Base-by-base conservation (phyloP, 176 grass and related monocot genomes). In the Triticum turgidum region DNA sequence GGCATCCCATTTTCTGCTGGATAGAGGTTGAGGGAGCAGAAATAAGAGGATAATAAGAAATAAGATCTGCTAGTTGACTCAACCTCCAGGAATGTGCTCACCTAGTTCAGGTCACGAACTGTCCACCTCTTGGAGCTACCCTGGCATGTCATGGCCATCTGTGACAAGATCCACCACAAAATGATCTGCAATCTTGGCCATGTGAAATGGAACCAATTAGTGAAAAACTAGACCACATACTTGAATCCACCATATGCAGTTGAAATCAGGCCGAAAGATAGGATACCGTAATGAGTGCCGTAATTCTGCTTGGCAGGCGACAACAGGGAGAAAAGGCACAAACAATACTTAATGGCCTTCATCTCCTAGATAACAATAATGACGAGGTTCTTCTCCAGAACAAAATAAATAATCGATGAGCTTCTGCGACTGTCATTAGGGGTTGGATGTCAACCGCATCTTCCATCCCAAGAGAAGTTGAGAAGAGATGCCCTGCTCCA, bases 151-250 rank as follows among this genome's bases (percentile, higher is more conserved):
- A 32, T 20, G 18, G 20, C 6, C 52, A 21, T 37, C 30, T 22
- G 76, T 78, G 54, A 78, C 76, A 78, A 35, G 76, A 78, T 78
- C 76, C 76, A 78, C 52, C 32, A 78, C 32, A 78, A 61, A 35
- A 78, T 61, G 29, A 78, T 78, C 29, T 78, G 75, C 30, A 13
- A 78, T 78, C 49, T 77, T 21, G 75, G 54, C 30, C 27, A 34
- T 59, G 51, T 78, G 52, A 37, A 59, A 78, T 21, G 30, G 76
- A 39, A 76, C 2, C 42, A 51, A 27, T 49, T 27, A 29, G 12
- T 75, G 6, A 75, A 49, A 42, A 49, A 49, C 41, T 74, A 47
- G 27, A 45, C n/a, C 44, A 73, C 12, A 45, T n/a, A 71, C 35
- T 11, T 71, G 68, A 71, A 71, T 41, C 37, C 34, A 71, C 20